These are phyloP conservation scores for Botrytis squamosa DNA, from an alignment of 2,329 filamentous ascomycete genomes.

Conservation along the genomic window DNA sequence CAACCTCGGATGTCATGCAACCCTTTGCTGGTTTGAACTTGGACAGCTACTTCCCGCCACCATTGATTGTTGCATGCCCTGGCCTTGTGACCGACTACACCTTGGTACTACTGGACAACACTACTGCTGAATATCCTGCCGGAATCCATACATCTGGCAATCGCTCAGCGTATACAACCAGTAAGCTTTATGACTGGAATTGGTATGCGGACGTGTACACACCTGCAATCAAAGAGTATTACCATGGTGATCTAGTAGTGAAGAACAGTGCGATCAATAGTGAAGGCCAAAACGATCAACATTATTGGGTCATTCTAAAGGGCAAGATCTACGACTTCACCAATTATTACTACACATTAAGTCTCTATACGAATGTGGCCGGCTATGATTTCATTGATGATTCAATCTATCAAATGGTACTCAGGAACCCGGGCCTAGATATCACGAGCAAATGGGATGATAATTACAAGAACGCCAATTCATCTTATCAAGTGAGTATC, in stretches of 20 bases:
- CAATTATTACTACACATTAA: conserved; percentile 80
- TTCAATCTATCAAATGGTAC: conserved; percentile 65
- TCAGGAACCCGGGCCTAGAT: conserved; percentile 75
- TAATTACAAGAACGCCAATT: conserved; percentile 51
- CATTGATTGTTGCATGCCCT: conserved; percentile 71
- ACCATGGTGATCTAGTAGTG: conserved; percentile 83
- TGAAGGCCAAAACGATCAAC: conserved; percentile 65
- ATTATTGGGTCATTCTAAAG: conserved; percentile 78
- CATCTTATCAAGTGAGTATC: conserved; percentile 51
- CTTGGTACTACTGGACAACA: conserved; percentile 61
- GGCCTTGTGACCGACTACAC: conserved; percentile 63
- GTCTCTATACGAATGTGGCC: conserved; percentile 49
- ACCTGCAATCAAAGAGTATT: conserved; percentile 79
- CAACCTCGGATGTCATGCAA: conserved; percentile 64
- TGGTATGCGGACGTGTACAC: conserved; percentile 80
- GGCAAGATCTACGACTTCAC: conserved; percentile 83
- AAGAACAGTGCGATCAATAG: conserved; percentile 56
- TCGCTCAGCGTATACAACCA: conserved; percentile 53
- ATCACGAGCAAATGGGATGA: conserved; percentile 65
- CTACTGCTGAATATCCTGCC: conserved; percentile 50
- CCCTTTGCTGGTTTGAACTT: conserved; percentile 76
- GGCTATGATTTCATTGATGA: conserved; percentile 71
- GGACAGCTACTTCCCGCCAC: conserved; percentile 81
- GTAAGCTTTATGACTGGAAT: conserved; percentile 57
- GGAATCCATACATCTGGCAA: conserved; percentile 72